Percentiles rank a stretch among this genome's conserved stretches.
Conservation (phyloP, 768 basidiomycete genomes). For the Suillus luteus region DNA sequence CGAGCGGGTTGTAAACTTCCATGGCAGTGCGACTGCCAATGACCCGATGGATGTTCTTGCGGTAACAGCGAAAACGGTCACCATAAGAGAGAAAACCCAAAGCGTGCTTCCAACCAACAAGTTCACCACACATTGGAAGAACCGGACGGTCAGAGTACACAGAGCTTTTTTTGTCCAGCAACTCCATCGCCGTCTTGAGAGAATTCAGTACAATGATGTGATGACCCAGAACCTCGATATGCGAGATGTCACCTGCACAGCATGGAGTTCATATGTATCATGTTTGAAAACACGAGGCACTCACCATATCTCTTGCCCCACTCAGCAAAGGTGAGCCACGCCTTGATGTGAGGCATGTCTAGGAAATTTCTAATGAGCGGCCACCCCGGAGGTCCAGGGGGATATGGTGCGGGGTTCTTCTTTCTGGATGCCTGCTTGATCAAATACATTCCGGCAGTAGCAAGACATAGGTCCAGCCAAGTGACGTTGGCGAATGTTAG, state of each 20-base stretch:
- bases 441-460: constrained; percentile 30
- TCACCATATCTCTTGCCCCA: constrained; percentile 50
- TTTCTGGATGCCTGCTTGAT: constrained; percentile 26
- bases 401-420: constrained; percentile 32
- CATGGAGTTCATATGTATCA: background rate
- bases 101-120: constrained; percentile 35
- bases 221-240: constrained; percentile 60
- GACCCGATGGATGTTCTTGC: constrained; percentile 41
- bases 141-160: constrained; percentile 66
- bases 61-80: constrained; percentile 43
- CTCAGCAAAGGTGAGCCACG: constrained; percentile 46
- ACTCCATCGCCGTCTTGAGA: constrained; percentile 49
- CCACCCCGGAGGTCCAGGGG: constrained; percentile 47
- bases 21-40: constrained; percentile 44
- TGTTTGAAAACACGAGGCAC: background rate
- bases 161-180: constrained; percentile 66
- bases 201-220: constrained; percentile 58
- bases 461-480: constrained; percentile 35
- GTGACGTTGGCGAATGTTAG: constrained; percentile 28
- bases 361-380: constrained; percentile 50
- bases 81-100: constrained; percentile 42
- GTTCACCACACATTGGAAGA: constrained; percentile 40
- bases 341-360: constrained; percentile 48
- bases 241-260: constrained; percentile 57
- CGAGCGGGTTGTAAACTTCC: constrained; percentile 34